phyloP scores from a whole-genome alignment of 1,284 basidiomycete genomes.

The Leucoagaricus sp. region DNA sequence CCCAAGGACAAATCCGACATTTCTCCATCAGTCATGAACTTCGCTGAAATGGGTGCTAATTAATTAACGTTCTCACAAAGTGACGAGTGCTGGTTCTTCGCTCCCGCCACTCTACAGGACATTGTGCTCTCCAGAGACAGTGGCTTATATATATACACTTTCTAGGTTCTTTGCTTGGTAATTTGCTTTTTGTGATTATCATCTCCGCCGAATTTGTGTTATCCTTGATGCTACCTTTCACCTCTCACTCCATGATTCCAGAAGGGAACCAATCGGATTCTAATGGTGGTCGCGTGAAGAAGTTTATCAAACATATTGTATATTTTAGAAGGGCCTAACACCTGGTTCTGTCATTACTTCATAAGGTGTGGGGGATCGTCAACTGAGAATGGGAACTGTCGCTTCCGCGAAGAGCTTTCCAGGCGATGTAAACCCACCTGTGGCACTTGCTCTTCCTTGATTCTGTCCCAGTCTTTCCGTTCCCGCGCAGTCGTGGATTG shows the following conservation, averaged over 20 bases:
- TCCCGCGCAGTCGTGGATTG: not conserved
- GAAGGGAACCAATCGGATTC: not conserved
- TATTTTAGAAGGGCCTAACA: no score
- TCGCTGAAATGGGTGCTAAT: not conserved
- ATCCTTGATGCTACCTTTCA: not conserved
- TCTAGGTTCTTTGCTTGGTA: not conserved
- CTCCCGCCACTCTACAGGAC: not conserved
- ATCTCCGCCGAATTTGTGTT: constrained; percentile 3
- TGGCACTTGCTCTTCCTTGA: not conserved
- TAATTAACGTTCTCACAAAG: not conserved
- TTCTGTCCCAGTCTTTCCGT: not conserved
- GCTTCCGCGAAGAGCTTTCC: not conserved
- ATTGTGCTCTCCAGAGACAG: not conserved
- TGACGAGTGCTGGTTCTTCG: not conserved
- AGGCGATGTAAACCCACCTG: not conserved
- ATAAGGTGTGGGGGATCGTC: not conserved
- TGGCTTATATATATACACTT: not conserved
- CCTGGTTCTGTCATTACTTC: not conserved
- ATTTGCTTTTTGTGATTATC: not conserved
- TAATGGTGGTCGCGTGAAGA: not conserved
- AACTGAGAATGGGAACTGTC: not conserved
- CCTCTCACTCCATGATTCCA: constrained; percentile 5
- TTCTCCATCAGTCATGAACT: not conserved
- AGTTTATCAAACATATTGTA: not conserved
- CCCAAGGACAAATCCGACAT: not conserved